A percentile compares a stretch with the other conserved stretches of the same genome.
Conservation (phyloP, 1,284 basidiomycete genomes). For the Porphyrellus sp. region DNA sequence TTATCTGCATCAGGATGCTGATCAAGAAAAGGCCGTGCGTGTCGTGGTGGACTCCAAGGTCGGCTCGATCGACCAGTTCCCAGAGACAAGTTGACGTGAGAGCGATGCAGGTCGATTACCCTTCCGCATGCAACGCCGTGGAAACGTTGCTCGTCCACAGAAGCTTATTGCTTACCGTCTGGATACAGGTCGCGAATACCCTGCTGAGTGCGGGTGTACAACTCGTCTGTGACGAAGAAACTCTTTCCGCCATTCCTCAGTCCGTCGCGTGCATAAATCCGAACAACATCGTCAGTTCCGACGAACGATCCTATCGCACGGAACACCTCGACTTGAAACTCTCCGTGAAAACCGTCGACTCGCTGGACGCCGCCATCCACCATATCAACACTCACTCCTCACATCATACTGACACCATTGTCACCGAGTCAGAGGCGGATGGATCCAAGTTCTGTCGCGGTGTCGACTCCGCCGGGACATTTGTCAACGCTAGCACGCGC, state of each 20-base stretch:
- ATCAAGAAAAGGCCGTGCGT: slow-evolving; percentile 73
- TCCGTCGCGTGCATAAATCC: slow-evolving; percentile 30
- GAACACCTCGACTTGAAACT: slow-evolving; percentile 87
- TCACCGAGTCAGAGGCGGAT: slow-evolving; percentile 73
- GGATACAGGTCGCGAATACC: slow-evolving; percentile 75
- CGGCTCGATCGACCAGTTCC: slow-evolving; percentile 13
- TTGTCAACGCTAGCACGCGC: slow-evolving; percentile 91
- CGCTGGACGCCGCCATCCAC: slow-evolving; percentile 70
- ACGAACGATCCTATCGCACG: slow-evolving; percentile 69
- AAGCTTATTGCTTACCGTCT: slow-evolving; percentile 65
- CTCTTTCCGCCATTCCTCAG: slow-evolving; percentile 53
- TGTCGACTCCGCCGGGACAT: slow-evolving; percentile 91
- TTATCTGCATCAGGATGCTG: slow-evolving; percentile 84
- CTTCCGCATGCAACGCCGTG: slow-evolving; percentile 92
- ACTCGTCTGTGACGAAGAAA: slow-evolving; percentile 73
- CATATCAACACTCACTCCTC: slow-evolving; percentile 94
- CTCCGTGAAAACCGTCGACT: slow-evolving; percentile 74
- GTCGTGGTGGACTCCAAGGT: slow-evolving; percentile 93
- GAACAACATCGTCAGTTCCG: slow-evolving; percentile 52
- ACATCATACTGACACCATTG: slow-evolving; percentile 93
- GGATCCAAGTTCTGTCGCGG: slow-evolving; percentile 81
- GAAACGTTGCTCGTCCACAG: slow-evolving; percentile 90
- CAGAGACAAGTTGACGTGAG: not conserved
- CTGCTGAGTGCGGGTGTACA: slow-evolving; percentile 71
- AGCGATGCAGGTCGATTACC: slow-evolving; percentile 76